Conservation (phyloP, 805 yeast species). For the Saccharomycopsis fodiens region DNA sequence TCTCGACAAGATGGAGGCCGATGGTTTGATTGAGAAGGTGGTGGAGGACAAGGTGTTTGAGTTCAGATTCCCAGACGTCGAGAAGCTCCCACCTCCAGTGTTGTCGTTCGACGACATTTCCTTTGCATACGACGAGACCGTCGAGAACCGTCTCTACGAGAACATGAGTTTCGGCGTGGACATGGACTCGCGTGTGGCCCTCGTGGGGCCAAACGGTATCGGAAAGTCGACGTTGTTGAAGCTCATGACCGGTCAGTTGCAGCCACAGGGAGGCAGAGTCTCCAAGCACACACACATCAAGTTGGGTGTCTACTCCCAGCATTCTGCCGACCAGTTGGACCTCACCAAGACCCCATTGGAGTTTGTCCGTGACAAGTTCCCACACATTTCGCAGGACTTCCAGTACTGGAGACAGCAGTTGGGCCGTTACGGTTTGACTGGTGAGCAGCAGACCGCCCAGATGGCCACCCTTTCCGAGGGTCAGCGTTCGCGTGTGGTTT, state of each 20-base stretch:
- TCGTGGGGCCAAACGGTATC: conserved; percentile 98
- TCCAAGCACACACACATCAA: conserved; percentile 96
- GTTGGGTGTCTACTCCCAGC: conserved; percentile 98
- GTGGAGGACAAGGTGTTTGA: conserved; percentile 89
- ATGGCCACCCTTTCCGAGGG: conserved; percentile 99
- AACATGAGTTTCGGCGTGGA: conserved; percentile 95
- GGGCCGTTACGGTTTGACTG: conserved; percentile 97
- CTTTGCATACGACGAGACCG: conserved; percentile 78
- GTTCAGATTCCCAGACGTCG: conserved; percentile 75
- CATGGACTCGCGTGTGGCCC: conserved; percentile 97
- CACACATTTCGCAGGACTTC: conserved; percentile 89
- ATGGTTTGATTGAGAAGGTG: conserved; percentile 90
- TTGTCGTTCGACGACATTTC: conserved; percentile 92
- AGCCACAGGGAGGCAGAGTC: conserved; percentile 89
- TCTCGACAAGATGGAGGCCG: conserved; percentile 99
- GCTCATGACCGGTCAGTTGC: conserved; percentile 91
- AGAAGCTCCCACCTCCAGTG: conserved; percentile 95
- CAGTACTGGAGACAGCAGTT: conserved; percentile 98
- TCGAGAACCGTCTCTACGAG: conserved; percentile 84
- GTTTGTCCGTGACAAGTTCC: conserved; percentile 91
- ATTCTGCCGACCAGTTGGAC: conserved; percentile 96
- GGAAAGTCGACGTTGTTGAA: conserved; percentile 96
- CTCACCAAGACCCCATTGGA: conserved; percentile 92
- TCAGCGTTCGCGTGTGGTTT: conserved; percentile 98
- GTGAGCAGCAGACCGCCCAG: conserved; percentile 97